Evolutionary conservation across 768 basidiomycete genomes (phyloP).

Genomic region (Rhizopogon vesiculosus): DNA sequence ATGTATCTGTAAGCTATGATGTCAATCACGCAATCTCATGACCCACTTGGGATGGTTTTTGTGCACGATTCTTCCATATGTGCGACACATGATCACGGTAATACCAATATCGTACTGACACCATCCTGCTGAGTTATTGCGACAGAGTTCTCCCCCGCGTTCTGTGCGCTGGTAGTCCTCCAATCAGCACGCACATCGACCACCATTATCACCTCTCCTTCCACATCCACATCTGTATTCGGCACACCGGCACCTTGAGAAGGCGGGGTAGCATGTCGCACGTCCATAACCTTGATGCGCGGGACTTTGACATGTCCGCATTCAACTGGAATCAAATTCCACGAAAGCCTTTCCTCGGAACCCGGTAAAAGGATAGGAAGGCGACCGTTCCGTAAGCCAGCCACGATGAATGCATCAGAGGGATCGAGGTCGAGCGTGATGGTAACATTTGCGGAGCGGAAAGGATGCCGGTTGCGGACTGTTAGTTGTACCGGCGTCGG

Average conservation of each 20-base stretch:
- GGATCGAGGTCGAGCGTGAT: slow-evolving; percentile 69
- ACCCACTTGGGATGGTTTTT: no score
- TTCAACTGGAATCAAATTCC: slow-evolving; percentile 70
- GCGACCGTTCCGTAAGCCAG: slow-evolving; percentile 65
- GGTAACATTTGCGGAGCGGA: slow-evolving; percentile 62
- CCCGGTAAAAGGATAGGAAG: slow-evolving; percentile 74
- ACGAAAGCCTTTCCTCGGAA: slow-evolving; percentile 57
- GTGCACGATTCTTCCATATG: not conserved
- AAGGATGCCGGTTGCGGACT: slow-evolving; percentile 62
- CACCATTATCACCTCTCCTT: slow-evolving; percentile 47
- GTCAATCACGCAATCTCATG: not conserved
- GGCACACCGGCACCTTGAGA: slow-evolving; percentile 19
- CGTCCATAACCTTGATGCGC: slow-evolving; percentile 51
- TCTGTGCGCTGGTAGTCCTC: slow-evolving; percentile 12
- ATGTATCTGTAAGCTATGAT: not conserved
- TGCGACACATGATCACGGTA: slow-evolving; percentile 7
- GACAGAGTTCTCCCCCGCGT: slow-evolving; percentile 4
- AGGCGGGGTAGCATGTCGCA: slow-evolving; percentile 35
- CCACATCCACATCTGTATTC: slow-evolving; percentile 28
- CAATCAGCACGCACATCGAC: slow-evolving; percentile 47
- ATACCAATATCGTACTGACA: slow-evolving; percentile 10
- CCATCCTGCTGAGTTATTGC: slow-evolving; percentile 2
- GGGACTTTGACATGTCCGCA: slow-evolving; percentile 67
- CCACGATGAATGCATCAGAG: slow-evolving; percentile 74
- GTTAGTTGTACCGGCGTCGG: slow-evolving; percentile 52